Evolutionary conservation across 371 early-diverging fungal species (phyloP), one percentile per base, ranked within the genome.

Genomic region (Rhizopus arrhizus): DNA sequence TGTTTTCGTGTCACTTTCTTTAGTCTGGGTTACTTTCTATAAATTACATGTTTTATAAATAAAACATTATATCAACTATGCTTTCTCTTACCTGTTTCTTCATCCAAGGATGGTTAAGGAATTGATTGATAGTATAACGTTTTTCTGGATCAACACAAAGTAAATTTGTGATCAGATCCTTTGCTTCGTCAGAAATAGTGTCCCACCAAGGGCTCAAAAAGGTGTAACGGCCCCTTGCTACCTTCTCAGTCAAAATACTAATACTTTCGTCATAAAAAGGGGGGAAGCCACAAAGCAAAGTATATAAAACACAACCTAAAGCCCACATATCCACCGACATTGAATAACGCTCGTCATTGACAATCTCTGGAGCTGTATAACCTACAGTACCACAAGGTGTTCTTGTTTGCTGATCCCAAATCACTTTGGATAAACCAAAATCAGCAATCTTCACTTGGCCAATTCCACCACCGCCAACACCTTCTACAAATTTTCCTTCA

Each of bases 321-420:
- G 95, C 92, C 95, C 95, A 96, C 88, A 94, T 90, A 70, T 96
- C 96, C 15, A 95, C 95, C 10, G 89, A 85, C 72, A 90, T 91
- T 41, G 89, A 87, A 68, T 94, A 92, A 9, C 88, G 79, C 61
- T 91, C 86, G 66, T 91, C 90, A 53, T 84, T 85, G 43, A 95
- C 86, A 53, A 94, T 93, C 72, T 95, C 96, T 13, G 96, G 96
- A 1, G 96, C 96, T 4, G 97, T 93, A 62, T 93, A 94, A 10
- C 94, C 94, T 2, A 92, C 89, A 5, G 95, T 95, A 3, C 95
- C 95, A 68, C 94, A 93, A 10, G 95, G 95, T 49, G 95, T 95
- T 82, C 83, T 85, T 12, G 95, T 93, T 13, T 87, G 81, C 65
- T 90, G 86, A 65, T 90, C 85, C 86, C 91, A 90, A 4, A 93